Evolutionary conservation across 371 early-diverging fungal genomes (phyloP).

Genomic region (Saksenaea vasiformis): DNA sequence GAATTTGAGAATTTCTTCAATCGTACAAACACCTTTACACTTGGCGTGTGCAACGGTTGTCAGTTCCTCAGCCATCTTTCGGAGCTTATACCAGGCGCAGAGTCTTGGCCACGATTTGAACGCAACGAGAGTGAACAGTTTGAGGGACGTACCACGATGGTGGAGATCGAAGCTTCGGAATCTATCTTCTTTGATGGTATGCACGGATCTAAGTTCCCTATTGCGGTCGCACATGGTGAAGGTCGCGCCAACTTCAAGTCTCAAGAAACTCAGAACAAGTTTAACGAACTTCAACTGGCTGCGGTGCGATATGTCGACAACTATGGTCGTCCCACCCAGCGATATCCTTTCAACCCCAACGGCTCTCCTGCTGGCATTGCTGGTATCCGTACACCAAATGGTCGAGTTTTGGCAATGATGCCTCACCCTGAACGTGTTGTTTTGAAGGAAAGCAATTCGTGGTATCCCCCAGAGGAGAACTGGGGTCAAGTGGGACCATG

Average conservation of each 20-base stretch:
- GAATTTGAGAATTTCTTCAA: constrained; percentile 75
- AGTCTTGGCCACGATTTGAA: constrained; percentile 89
- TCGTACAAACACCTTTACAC: constrained; percentile 87
- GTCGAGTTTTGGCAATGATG: constrained; percentile 93
- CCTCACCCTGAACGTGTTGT: constrained; percentile 97
- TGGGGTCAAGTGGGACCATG: constrained; percentile 85
- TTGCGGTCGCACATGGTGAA: constrained; percentile 97
- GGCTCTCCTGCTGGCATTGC: constrained; percentile 88
- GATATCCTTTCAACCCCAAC: constrained; percentile 96
- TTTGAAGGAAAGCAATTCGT: constrained; percentile 84
- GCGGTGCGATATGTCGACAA: constrained; percentile 85
- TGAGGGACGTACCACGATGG: constrained; percentile 88
- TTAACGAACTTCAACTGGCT: constrained; percentile 51
- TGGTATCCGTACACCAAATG: constrained; percentile 80
- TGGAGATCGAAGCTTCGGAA: constrained; percentile 56
- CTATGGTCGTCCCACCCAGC: constrained; percentile 69
- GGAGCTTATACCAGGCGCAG: constrained; percentile 80
- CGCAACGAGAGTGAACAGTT: constrained; percentile 91
- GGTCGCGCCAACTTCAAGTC: constrained; percentile 83
- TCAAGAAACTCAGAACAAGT: constrained; percentile 39
- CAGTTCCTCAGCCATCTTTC: constrained; percentile 91
- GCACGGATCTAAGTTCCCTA: constrained; percentile 89
- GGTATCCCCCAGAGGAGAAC: constrained; percentile 68
- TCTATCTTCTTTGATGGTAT: constrained; percentile 87
- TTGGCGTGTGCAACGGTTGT: constrained; percentile 98